Evolutionary conservation across 2,329 filamentous ascomycete genomes (phyloP).

Genomic region (Fusarium veterinarium): DNA sequence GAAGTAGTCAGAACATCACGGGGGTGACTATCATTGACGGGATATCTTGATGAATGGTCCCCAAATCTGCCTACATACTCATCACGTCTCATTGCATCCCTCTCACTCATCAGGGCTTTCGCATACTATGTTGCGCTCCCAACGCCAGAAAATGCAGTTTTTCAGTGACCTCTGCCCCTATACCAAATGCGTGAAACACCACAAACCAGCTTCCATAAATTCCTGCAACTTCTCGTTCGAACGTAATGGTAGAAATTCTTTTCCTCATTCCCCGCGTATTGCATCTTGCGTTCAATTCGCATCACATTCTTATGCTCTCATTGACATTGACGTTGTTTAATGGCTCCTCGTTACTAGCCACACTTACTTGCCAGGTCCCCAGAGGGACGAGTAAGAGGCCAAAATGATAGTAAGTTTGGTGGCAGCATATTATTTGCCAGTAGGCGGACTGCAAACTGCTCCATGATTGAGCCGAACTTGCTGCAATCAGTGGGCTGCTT

Average conservation of each 20-base stretch:
- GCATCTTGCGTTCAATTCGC: neutral
- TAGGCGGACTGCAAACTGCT: neutral
- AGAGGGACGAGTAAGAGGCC: neutral
- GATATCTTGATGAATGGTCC: conserved; percentile 28
- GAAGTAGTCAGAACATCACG: neutral
- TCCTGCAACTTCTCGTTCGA: neutral
- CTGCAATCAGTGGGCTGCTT: neutral
- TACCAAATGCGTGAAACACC: conserved; percentile 10
- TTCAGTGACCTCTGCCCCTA: conserved; percentile 4
- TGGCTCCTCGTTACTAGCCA: neutral
- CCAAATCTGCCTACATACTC: conserved; percentile 14
- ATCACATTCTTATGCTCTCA: neutral
- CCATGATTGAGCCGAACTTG: neutral
- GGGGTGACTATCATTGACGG: neutral
- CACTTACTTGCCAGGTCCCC: neutral
- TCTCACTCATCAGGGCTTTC: neutral
- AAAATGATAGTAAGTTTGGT: neutral
- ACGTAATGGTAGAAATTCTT: neutral
- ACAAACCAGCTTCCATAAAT: conserved; percentile 8
- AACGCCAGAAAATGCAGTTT: conserved; percentile 37
- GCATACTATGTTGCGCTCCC: conserved; percentile 2
- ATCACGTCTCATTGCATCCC: conserved; percentile 13
- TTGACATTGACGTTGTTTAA: neutral
- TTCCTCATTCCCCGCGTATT: neutral
- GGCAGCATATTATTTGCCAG: neutral